Evolutionary conservation across 129 eudicot species (phyloP).

Genomic region (Glebionis coronaria): DNA sequence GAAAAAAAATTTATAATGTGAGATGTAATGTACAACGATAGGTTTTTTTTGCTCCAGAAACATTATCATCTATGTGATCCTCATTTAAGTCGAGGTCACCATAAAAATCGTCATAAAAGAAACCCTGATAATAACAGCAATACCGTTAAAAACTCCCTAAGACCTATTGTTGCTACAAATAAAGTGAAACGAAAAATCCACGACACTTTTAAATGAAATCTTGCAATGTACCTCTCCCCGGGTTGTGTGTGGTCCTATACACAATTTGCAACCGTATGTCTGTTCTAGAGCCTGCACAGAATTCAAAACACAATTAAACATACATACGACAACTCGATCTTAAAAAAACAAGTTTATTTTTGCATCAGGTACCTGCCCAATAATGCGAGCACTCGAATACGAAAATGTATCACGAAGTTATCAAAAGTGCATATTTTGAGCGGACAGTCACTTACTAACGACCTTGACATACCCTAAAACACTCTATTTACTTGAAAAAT

Average conservation of each 20-base stretch:
- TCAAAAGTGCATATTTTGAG: constrained; percentile 64
- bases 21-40: constrained; percentile 47
- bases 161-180: no score
- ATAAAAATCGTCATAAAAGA: constrained; percentile 88
- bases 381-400: constrained; percentile 98
- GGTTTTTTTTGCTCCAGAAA: constrained; percentile 74
- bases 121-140: constrained; percentile 63
- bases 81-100: constrained; percentile 92
- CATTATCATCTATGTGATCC: constrained; percentile 79
- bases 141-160: constrained; percentile 11
- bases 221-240: no score
- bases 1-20: neutral
- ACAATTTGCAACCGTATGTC: no score
- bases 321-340: neutral
- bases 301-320: constrained; percentile 11
- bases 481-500: no score
- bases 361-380: constrained; percentile 60
- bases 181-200: no score
- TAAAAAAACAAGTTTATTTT: no score
- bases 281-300: constrained; percentile 53
- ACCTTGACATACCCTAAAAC: no score
- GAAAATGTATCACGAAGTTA: constrained; percentile 72
- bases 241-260: no score
- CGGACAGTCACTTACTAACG: no score
- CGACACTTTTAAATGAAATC: no score